These are phyloP conservation scores for Colletotrichum zoysiae DNA, from an alignment of 2,329 filamentous ascomycete genomes.

Conservation along the genomic window DNA sequence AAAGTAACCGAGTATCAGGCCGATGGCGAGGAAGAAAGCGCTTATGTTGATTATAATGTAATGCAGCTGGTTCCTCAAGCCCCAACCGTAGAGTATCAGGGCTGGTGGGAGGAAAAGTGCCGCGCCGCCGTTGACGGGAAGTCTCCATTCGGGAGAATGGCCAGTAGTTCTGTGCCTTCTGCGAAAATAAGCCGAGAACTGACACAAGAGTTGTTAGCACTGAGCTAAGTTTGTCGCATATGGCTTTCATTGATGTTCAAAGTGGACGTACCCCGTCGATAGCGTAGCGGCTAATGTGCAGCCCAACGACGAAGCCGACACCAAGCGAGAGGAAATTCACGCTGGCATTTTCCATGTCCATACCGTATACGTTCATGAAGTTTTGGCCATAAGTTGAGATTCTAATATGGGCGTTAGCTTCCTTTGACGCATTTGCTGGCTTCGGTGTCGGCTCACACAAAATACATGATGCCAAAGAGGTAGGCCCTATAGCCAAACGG, in stretches of 20 bases:
- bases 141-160: background rate
- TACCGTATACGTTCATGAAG: background rate
- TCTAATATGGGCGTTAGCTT: background rate
- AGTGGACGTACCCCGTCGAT: background rate
- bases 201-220: background rate
- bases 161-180: background rate
- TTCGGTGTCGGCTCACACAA: background rate
- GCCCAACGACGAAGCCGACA: background rate
- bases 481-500: background rate
- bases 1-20: background rate
- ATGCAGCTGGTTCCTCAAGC: background rate
- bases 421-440: too few species aligned
- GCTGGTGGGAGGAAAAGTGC: background rate
- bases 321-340: background rate
- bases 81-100: background rate
- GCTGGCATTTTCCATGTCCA: background rate
- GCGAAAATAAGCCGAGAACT: background rate
- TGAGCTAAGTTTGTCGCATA: background rate
- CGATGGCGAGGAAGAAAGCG: background rate
- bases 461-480: background rate
- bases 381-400: background rate
- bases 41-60: background rate
- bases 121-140: background rate
- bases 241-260: too few species aligned
- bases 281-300: background rate